Evolutionary conservation across 768 basidiomycete genomes (phyloP).

Genomic region (Leccinum pellstonianum): DNA sequence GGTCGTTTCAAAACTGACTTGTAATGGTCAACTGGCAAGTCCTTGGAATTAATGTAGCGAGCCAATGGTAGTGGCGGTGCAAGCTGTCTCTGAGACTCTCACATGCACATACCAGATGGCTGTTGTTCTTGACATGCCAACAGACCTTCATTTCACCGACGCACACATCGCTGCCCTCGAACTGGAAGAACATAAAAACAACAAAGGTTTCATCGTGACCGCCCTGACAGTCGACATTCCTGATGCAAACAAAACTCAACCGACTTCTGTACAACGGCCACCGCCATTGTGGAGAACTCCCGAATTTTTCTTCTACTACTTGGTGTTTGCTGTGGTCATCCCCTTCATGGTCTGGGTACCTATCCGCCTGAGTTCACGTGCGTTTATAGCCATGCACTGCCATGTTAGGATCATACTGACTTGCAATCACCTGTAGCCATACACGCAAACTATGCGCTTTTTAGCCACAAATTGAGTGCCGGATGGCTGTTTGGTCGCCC

Average conservation of each 20-base stretch:
- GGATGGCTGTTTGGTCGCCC: conserved; percentile 84
- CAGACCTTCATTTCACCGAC: conserved; percentile 29
- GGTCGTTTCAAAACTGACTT: conserved; percentile 25
- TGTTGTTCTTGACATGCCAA: conserved; percentile 34
- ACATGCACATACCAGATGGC: conserved; percentile 29
- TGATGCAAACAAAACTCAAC: conserved; percentile 34
- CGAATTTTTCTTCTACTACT: conserved; percentile 79
- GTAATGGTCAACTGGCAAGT: conserved; percentile 11
- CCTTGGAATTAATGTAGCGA: not conserved
- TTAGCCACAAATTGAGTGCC: conserved; percentile 51
- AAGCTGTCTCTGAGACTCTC: not conserved
- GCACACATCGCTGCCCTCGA: conserved; percentile 13
- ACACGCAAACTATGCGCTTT: conserved; percentile 73
- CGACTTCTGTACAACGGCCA: conserved; percentile 27
- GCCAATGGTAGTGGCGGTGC: conserved; percentile 22
- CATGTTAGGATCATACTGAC: conserved; percentile 3
- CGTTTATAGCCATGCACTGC: conserved; percentile 32
- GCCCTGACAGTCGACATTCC: conserved; percentile 59
- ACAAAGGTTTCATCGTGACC: conserved; percentile 34
- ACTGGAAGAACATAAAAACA: conserved; percentile 12
- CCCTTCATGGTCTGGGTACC: conserved; percentile 79
- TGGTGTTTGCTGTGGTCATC: conserved; percentile 57
- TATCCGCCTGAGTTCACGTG: conserved; percentile 69
- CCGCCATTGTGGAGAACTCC: conserved; percentile 71
- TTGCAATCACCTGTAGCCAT: conserved; percentile 43